Base-by-base conservation (phyloP, 768 basidiomycete genomes). In the Pleurotus tuber-regium region DNA sequence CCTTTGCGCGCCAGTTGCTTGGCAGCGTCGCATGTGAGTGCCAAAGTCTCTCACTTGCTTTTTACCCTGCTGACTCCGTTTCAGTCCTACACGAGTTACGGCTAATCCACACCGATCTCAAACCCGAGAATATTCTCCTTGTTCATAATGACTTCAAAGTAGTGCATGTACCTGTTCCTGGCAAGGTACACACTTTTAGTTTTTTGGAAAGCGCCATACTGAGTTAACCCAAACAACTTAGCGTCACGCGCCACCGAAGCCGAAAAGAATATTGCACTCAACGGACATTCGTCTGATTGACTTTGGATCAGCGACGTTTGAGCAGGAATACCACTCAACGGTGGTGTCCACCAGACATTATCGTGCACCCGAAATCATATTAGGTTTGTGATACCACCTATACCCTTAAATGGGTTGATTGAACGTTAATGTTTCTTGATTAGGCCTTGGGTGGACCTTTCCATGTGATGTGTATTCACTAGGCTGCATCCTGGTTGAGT, bases 321-420 rank as follows among this genome's bases (percentile, higher is more conserved):
- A 98, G 63, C 83, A 90, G 61, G 97, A 99, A 68, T 98, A 98
- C 67, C 97, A 99, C 66, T 98, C 96, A 1, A 92, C 90, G 2
- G 97, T 99, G 21, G 97, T 99, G 48, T 96, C 89, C 29, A 99
- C 97, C 10, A 84, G 97, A 49, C 97, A 99, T 71, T 99, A 99
- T 63, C 89, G 97, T 54, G 97, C 97, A 9, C 97, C 97, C 3
- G 97, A 99, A 75, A 98, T 99, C 67, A 99, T 99, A 55, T 80
- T 98, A 48, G 93, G 96, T 96, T 43, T 41, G 24, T 54, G 24
- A 55, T 24, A 26, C 30, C 56, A 36, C 21, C 43, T n/a, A n/a
- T n/a, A n/a, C 23, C 36, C 33, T 50, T 30, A 57, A 28, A 24
- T 35, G 52, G 36, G 24, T 38, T 50, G 43, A 54, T 61, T 47